Percentiles rank a stretch among this genome's conserved stretches.
Evolutionary conservation across 257 asterid genomes (phyloP).

Genomic region (Rehmannia glutinosa): DNA sequence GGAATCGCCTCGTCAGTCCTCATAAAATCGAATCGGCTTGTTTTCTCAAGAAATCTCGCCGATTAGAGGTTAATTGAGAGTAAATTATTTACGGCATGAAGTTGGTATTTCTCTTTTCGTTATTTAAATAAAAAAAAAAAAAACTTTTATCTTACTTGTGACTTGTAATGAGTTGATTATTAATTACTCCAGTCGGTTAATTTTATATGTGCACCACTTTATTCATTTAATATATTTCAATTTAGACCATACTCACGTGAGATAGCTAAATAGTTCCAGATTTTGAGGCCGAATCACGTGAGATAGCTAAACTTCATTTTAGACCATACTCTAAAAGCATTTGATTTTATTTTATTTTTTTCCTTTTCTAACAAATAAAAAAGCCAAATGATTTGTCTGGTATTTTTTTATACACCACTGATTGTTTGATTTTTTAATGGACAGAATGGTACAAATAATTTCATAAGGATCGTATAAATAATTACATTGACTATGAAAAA

Average conservation of each 20-base stretch:
- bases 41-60: no score
- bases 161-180: background rate
- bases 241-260: no score
- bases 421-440: background rate
- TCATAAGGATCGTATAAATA: conserved; percentile 12
- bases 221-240: no score
- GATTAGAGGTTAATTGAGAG: no score
- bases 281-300: conserved; percentile 46
- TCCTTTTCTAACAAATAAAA: no score
- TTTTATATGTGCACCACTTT: background rate
- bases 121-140: background rate
- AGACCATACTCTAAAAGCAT: background rate
- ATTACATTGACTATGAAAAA: conserved; percentile 17
- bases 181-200: background rate
- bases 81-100: background rate
- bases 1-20: no score
- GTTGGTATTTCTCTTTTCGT: background rate
- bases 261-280: conserved; percentile 23
- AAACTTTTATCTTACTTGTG: background rate
- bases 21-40: no score
- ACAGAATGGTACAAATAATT: conserved; percentile 26
- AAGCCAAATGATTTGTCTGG: background rate
- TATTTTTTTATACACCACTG: background rate
- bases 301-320: conserved; percentile 13
- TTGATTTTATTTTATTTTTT: background rate